These are phyloP conservation scores for Asterophora lycoperdoides DNA, from an alignment of 768 basidiomycete species.

Conservation along the genomic window DNA sequence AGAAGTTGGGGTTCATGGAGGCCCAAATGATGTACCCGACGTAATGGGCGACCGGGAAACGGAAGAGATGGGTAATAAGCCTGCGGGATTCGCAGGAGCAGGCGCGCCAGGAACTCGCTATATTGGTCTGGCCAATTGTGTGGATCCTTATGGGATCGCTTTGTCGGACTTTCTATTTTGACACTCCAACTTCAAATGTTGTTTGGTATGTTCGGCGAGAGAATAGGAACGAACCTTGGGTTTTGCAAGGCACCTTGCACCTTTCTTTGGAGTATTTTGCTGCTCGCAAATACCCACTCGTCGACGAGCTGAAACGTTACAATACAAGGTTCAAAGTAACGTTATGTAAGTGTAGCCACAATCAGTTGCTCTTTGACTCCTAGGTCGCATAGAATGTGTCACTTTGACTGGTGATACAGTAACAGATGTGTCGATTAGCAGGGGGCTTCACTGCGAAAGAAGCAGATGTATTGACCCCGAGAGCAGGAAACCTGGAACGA, in stretches of 20 bases:
- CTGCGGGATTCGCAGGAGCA: background rate
- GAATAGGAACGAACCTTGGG: constrained; percentile 17
- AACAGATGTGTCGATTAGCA: constrained; percentile 14
- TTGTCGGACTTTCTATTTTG: constrained; percentile 37
- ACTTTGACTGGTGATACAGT: constrained; percentile 16
- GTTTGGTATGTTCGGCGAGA: constrained; percentile 4
- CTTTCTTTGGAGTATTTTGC: background rate
- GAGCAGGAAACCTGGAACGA: background rate
- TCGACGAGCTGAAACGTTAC: constrained; percentile 14
- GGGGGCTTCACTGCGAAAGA: constrained; percentile 2
- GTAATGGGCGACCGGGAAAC: constrained; percentile 1
- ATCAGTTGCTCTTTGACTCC: constrained; percentile 7
- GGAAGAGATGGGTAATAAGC: constrained; percentile 4
- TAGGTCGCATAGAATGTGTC: constrained; percentile 10
- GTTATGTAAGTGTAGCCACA: constrained; percentile 20
- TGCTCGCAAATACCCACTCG: background rate
- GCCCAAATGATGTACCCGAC: constrained; percentile 1
- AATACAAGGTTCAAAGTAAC: constrained; percentile 5
- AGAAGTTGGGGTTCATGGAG: constrained; percentile 11
- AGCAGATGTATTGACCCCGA: constrained; percentile 4
- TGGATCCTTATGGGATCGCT: constrained; percentile 39
- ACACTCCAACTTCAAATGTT: constrained; percentile 18
- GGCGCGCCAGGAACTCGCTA: constrained; percentile 7
- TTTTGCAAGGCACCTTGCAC: constrained; percentile 3
- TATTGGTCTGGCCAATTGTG: constrained; percentile 20